Base-by-base conservation (phyloP, 805 yeast genomes). In the Candida nitratophila region DNA sequence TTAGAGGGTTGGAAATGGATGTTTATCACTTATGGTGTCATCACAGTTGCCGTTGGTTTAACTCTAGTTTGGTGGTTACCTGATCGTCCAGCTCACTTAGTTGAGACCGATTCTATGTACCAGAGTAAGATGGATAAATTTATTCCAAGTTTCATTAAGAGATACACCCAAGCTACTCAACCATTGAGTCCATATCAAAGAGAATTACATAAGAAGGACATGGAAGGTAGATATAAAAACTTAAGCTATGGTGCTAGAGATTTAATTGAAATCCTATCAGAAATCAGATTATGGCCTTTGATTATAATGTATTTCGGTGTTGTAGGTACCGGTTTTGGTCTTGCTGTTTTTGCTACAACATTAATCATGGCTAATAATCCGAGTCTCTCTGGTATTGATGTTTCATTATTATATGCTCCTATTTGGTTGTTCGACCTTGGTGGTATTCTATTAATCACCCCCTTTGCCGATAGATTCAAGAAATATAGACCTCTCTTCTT, bases 221-320 rank as follows among this genome's bases (percentile, higher is more conserved):
- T 86, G 74, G 67, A 65, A 31, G 63, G 61, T 24, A 69, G 85
- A 43, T 77, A 78, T 52, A 62, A 54, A 38, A 62, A 65, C 26
- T 46, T 65, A 3, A 49, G 59, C 6, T 87, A 93, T 91, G 71
- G 71, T 0, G 67, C 77, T 69, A 66, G 60, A 33, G 91, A 86
- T 47, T 68, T 87, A 27, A 53, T 63, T 36, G 60, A 58, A 9
- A 74, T 87, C 35, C 50, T 85, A 20, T 53, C 69, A 29, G 96
- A 88, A 57, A 55, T 73, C 38, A 71, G 93, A 50, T 69, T 83
- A 36, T 86, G 90, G 90, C 93, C 95, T 1, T 63, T 88, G 47
- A 69, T 86, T 38, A 69, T 87, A 65, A 87, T 87, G 96, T 87
- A 87, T 64, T 88, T 87, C 59, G 96, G 96, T 17, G 95, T 85